Percentiles rank a stretch among this genome's conserved stretches.
phyloP scores from a whole-genome alignment of 2,329 filamentous ascomycete genomes.

The Colletotrichum cordylinicola region DNA sequence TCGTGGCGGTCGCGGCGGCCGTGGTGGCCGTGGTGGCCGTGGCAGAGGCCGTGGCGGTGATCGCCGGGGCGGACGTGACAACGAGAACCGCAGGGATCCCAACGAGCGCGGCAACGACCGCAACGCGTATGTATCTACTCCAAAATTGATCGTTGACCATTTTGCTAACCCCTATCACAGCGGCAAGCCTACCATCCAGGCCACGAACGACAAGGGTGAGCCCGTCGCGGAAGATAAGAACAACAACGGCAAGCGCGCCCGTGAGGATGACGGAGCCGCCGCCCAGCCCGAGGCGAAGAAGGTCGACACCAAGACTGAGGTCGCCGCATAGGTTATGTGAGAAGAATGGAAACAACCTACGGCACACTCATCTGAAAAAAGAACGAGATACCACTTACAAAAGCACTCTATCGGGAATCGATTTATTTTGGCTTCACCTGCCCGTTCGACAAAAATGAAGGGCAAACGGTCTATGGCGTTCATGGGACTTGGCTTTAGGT shows the following conservation, averaged over 20 bases:
- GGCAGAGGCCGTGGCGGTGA: constrained; percentile 49
- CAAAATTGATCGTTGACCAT: not conserved
- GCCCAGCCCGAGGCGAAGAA: constrained; percentile 65
- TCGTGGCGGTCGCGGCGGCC: constrained; percentile 44
- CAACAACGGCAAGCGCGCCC: constrained; percentile 57
- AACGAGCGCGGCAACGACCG: constrained; percentile 34
- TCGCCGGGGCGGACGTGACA: constrained; percentile 39
- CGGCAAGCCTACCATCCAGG: constrained; percentile 49
- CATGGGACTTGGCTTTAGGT: constrained; percentile 17
- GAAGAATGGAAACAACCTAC: not conserved
- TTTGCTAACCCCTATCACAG: constrained; percentile 26
- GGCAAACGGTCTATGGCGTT: constrained; percentile 23
- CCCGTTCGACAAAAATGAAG: not conserved
- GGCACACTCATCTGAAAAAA: not conserved
- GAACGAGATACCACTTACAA: constrained; percentile 23
- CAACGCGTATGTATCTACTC: constrained; percentile 34
- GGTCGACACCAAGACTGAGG: constrained; percentile 57
- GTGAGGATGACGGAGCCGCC: constrained; percentile 54
- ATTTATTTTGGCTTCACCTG: constrained; percentile 18
- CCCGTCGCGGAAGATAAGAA: constrained; percentile 27
- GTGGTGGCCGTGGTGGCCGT: constrained; percentile 42
- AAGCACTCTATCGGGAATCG: constrained; percentile 21
- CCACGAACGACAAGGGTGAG: constrained; percentile 45
- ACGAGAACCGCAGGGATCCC: constrained; percentile 37
- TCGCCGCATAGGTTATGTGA: constrained; percentile 10